Percentiles rank a stretch among this genome's conserved stretches.
Evolutionary conservation across 2,329 filamentous ascomycete genomes (phyloP).

Genomic region (Talaromyces albobiverticillius): DNA sequence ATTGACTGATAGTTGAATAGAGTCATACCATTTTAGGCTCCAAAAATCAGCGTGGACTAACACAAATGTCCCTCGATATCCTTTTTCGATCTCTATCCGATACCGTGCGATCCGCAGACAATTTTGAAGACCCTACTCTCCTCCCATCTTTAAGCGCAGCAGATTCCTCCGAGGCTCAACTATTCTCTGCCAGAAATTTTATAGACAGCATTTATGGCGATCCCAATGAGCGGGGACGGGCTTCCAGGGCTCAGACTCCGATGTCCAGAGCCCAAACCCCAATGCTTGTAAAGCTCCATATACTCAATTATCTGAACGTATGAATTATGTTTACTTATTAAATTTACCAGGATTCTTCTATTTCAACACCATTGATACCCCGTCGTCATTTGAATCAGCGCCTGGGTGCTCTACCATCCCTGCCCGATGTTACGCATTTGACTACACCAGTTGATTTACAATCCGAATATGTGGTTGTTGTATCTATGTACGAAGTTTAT

Average conservation of each 20-base stretch:
- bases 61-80: slow-evolving; percentile 85
- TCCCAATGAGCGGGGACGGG: slow-evolving; percentile 53
- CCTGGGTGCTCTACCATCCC: slow-evolving; percentile 67
- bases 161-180: slow-evolving; percentile 76
- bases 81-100: slow-evolving; percentile 77
- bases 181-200: slow-evolving; percentile 72
- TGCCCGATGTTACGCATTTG: slow-evolving; percentile 71
- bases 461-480: slow-evolving; percentile 79
- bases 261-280: slow-evolving; percentile 52
- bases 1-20: slow-evolving; percentile 46
- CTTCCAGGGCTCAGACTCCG: slow-evolving; percentile 66
- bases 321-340: background rate
- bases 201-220: slow-evolving; percentile 77
- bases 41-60: slow-evolving; percentile 79
- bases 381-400: slow-evolving; percentile 63
- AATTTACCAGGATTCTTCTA: slow-evolving; percentile 7
- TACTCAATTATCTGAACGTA: background rate
- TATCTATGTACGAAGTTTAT: slow-evolving; percentile 99
- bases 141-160: slow-evolving; percentile 72
- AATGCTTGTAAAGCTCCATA: slow-evolving; percentile 37
- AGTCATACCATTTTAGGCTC: slow-evolving; percentile 95
- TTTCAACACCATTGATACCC: slow-evolving; percentile 54
- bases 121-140: slow-evolving; percentile 54
- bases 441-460: slow-evolving; percentile 63
- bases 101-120: slow-evolving; percentile 63